Base-by-base conservation (phyloP, 495 filamentous ascomycete genomes). In the Xylaria cubensis region DNA sequence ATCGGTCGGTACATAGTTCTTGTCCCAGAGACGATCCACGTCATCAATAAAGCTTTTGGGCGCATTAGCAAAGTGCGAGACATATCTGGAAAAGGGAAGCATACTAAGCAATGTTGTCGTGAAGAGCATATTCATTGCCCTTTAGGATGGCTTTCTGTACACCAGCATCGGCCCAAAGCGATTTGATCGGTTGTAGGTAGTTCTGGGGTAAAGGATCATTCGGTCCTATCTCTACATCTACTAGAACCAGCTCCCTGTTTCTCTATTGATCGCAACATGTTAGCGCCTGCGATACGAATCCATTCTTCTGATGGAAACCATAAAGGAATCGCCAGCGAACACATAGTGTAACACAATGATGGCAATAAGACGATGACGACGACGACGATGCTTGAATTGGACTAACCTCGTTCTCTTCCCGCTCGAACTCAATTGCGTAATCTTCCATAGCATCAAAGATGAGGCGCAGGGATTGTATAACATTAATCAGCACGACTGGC, bases 81-180 rank as follows among this genome's bases (percentile, higher is more conserved):
- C 13, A 26, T 7, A 51, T 26, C 17, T 8, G n/a, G 50, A 21
- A 19, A 39, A 55, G 65, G 51, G 24, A 62, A 12, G 85, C 94
- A 83, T 84, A 99, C 96, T 98, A 99, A 81, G 89, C 89, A 74
- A 97, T 81, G 72, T 97, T 98, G 80, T 99, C 96, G 78, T 98
- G 94, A 46, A 99, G 88, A 48, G 96, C 95, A 82, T 94, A 99
- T 83, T 98, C 97, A 78, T 97, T 95, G 65, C 95, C 96, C 75
- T 94, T 92, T 67, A 89, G 87, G 73, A 98, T 94, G 48, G 93
- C 93, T 76, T 91, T 87, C 80, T 94, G 94, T 13, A 99, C 92
- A 36, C 94, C 94, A 46, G 77, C 77, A 80, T 99, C 96, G 17
- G 82, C 83, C 96, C 96, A 99, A 71, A 98, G 88, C 44, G 86